A percentile compares a stretch with the other conserved stretches of the same genome.
Conservation (phyloP, 2,329 filamentous ascomycete genomes). For the Paecilomyces niveus region DNA sequence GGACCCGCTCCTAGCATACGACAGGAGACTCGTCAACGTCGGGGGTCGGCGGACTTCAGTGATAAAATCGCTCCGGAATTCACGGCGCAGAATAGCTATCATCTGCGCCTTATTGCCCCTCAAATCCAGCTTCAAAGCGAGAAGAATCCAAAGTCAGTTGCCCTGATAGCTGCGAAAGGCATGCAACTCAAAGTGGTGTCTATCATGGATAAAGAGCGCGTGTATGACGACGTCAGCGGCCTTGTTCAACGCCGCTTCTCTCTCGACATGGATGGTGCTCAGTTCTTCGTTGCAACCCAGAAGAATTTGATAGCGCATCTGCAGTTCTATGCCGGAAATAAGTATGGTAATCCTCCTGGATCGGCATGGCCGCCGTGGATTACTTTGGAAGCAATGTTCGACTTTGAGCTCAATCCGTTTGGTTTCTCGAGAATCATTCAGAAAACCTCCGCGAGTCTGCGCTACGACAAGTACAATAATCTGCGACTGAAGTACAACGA, state of each 20-base stretch:
- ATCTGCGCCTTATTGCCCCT: conserved; percentile 88
- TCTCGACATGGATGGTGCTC: conserved; percentile 92
- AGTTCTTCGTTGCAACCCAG: conserved; percentile 95
- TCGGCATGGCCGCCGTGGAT: conserved; percentile 98
- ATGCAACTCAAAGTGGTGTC: conserved; percentile 98
- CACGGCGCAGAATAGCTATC: conserved; percentile 84
- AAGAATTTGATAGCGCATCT: conserved; percentile 84
- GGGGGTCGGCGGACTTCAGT: conserved; percentile 45
- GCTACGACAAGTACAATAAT: conserved; percentile 98
- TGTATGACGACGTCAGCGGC: conserved; percentile 88
- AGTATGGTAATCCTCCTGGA: conserved; percentile 76
- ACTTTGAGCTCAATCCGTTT: conserved; percentile 87
- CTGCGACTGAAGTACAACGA: conserved; percentile 96
- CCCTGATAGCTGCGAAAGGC: conserved; percentile 90
- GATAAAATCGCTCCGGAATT: conserved; percentile 82
- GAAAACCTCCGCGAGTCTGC: conserved; percentile 86
- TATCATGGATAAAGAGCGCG: conserved; percentile 92
- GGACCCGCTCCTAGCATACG: conserved; percentile 28
- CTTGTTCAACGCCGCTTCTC: conserved; percentile 91
- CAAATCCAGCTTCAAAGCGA: conserved; percentile 98
- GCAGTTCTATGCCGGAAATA: conserved; percentile 89
- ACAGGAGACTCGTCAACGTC: conserved; percentile 23
- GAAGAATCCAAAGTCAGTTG: conserved; percentile 94
- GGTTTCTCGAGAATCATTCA: conserved; percentile 98
- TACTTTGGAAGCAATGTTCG: conserved; percentile 96